These are phyloP conservation scores for Fusarium lateritium DNA, from an alignment of 2,329 filamentous ascomycete genomes.

Conservation along the genomic window DNA sequence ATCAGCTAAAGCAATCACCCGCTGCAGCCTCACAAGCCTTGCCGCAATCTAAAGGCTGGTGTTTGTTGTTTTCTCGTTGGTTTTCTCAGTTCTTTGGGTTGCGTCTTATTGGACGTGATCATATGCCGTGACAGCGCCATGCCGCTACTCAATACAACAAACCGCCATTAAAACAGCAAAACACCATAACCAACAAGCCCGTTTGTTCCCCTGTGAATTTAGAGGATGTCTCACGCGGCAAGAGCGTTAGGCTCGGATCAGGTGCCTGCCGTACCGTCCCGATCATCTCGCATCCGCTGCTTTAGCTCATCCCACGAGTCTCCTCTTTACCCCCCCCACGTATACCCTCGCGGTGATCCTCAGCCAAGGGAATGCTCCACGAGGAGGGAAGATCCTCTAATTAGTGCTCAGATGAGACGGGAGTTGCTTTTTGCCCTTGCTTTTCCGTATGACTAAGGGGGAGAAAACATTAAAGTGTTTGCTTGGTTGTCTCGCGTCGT, in stretches of 20 bases:
- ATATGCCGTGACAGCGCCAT: constrained; percentile 28
- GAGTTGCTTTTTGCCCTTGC: constrained; percentile 19
- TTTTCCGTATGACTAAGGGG: constrained; percentile 14
- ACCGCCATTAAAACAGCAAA: constrained; percentile 13
- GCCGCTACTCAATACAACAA: constrained; percentile 19
- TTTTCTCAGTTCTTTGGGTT: constrained; percentile 23
- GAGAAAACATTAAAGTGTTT: constrained; percentile 16
- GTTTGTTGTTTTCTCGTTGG: constrained; percentile 32
- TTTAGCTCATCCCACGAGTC: constrained; percentile 17
- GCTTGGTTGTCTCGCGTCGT: constrained; percentile 16
- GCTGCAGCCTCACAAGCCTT: constrained; percentile 30
- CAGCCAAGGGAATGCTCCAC: constrained; percentile 38
- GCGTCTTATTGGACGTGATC: constrained; percentile 23
- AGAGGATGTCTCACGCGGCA: constrained; percentile 27
- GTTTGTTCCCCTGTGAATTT: constrained; percentile 8
- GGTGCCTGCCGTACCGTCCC: constrained; percentile 40
- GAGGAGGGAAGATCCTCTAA: constrained; percentile 33
- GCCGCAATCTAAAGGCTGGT: not conserved
- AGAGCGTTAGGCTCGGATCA: constrained; percentile 41
- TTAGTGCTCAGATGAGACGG: constrained; percentile 31
- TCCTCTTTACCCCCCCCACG: constrained; percentile 30
- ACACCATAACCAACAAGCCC: constrained; percentile 11
- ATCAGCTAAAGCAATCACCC: constrained; percentile 25
- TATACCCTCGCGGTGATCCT: constrained; percentile 5
- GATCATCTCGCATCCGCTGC: constrained; percentile 40